Percentiles rank a stretch among this genome's conserved stretches.
phyloP scores from a whole-genome alignment of 164 flowering plant genomes.

The Vitis cinerea region DNA sequence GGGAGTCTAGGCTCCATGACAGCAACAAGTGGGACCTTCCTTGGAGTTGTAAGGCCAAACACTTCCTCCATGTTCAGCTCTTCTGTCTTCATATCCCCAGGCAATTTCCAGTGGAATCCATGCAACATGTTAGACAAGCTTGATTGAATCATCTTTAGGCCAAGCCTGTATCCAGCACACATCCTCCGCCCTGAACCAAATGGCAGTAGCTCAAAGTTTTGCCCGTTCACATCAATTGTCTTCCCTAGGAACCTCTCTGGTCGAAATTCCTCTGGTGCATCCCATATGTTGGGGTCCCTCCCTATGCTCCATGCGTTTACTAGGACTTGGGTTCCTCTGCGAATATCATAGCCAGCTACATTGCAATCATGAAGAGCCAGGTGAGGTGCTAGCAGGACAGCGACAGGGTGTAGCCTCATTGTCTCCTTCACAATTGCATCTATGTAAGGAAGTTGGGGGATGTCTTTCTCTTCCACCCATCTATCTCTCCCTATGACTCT shows the following conservation, averaged over 20 bases:
- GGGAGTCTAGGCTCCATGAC: neutral
- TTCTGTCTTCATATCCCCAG: neutral
- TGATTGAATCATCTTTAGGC: neutral
- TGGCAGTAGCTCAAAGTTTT: neutral
- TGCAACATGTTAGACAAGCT: conserved; percentile 9
- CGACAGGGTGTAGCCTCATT: no score
- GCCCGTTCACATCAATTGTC: neutral
- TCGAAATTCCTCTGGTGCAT: neutral
- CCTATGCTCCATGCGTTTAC: neutral
- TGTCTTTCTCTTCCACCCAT: neutral
- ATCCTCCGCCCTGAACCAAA: conserved; percentile 8
- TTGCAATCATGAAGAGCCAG: no score
- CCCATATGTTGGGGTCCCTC: neutral
- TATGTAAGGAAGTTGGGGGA: no score
- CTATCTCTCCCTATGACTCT: neutral
- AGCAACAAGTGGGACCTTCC: neutral
- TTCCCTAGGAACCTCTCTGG: neutral
- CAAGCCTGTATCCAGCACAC: neutral
- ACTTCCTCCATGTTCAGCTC: conserved; percentile 10
- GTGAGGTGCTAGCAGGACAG: no score
- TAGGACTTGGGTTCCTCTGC: neutral
- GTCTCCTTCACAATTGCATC: no score
- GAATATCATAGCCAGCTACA: no score
- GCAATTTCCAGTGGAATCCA: conserved; percentile 7
- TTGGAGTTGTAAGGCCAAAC: neutral